A percentile compares a stretch with the other conserved stretches of the same genome.
phyloP scores from a whole-genome alignment of 306 rosid species.

The Crotalaria pallida region DNA sequence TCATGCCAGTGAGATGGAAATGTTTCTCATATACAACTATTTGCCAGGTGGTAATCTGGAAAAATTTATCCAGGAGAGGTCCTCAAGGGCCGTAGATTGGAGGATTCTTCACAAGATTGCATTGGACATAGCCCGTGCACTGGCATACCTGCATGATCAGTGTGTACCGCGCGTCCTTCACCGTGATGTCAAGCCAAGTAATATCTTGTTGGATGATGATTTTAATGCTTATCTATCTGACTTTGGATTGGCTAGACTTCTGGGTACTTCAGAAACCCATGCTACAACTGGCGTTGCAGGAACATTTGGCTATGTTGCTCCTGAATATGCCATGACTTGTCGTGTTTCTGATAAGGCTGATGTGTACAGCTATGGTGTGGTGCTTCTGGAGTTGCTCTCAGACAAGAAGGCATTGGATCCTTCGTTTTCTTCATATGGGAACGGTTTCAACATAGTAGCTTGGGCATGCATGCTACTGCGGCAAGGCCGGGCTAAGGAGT shows the following conservation, averaged over 20 bases:
- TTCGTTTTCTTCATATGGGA: constrained; percentile 76
- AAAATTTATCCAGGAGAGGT: constrained; percentile 83
- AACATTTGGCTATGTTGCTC: constrained; percentile 94
- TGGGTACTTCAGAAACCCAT: constrained; percentile 94
- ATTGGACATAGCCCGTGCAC: constrained; percentile 83
- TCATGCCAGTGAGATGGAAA: constrained; percentile 90
- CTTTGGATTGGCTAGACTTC: constrained; percentile 90
- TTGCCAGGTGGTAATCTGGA: constrained; percentile 90
- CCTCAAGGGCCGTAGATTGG: constrained; percentile 89
- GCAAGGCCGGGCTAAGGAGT: constrained; percentile 83
- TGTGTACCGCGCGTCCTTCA: constrained; percentile 94
- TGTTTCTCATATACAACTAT: constrained; percentile 83
- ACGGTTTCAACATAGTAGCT: constrained; percentile 90
- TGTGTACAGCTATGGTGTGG: constrained; percentile 97
- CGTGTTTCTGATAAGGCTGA: constrained; percentile 96
- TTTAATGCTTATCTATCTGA: constrained; percentile 83
- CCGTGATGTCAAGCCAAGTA: constrained; percentile 94
- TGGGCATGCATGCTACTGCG: constrained; percentile 85
- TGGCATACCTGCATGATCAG: constrained; percentile 81
- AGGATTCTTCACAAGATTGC: constrained; percentile 91
- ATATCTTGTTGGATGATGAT: constrained; percentile 82
- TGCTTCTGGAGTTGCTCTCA: constrained; percentile 83
- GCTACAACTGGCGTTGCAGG: constrained; percentile 99
- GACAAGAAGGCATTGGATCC: constrained; percentile 95
- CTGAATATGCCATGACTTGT: constrained; percentile 95